phyloP scores from a whole-genome alignment of 2,329 filamentous ascomycete species.

The Chrysoporthe deuterocubensis region DNA sequence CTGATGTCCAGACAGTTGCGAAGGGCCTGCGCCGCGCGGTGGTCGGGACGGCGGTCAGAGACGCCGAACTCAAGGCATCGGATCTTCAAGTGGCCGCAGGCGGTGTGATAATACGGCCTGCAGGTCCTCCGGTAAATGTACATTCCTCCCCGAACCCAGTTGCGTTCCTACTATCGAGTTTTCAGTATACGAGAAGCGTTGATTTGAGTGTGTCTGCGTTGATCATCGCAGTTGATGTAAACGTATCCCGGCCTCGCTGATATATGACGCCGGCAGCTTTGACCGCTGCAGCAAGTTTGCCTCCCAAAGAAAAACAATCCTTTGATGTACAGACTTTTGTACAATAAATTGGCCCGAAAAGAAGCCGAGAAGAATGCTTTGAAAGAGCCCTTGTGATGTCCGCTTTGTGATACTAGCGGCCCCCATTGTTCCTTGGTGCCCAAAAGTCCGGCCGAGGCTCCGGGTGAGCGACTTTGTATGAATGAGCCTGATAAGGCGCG shows the following conservation, averaged over 20 bases:
- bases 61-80: conserved; percentile 9
- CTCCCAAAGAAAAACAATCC: no score
- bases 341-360: not conserved
- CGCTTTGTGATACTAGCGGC: not conserved
- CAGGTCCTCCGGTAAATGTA: not conserved
- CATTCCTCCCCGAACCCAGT: not conserved
- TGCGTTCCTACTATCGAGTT: no score
- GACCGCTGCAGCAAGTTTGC: no score
- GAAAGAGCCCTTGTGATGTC: not conserved
- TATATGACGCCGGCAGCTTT: no score
- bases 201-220: no score
- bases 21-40: not conserved
- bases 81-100: conserved; percentile 10
- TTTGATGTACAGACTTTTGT: no score
- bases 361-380: no score
- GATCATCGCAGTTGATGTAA: no score
- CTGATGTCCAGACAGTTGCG: not conserved
- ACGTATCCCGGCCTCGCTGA: no score
- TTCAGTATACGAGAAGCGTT: no score
- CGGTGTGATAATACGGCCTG: conserved; percentile 1
- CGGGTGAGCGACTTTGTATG: not conserved
- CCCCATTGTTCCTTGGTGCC: not conserved
- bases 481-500: not conserved
- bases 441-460: no score
- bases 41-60: not conserved